Conservation (phyloP, 2,329 filamentous ascomycete genomes). For the Capronia americana region DNA sequence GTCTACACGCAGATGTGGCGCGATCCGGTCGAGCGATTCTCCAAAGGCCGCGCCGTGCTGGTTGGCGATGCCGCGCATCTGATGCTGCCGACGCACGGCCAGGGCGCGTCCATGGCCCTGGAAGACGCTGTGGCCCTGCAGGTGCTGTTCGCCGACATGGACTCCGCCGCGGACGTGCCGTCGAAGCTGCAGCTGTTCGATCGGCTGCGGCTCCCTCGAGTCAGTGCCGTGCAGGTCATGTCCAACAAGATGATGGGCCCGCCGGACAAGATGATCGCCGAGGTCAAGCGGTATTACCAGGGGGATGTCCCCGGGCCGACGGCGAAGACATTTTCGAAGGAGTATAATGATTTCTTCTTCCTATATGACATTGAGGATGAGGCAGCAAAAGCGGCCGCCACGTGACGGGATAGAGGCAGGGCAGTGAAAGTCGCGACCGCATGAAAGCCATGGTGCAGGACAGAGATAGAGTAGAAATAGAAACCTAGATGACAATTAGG, state of each 20-base stretch:
- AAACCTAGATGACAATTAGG: too few species aligned
- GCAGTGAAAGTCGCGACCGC: neutral
- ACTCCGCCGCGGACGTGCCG: slow-evolving; percentile 10
- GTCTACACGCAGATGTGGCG: slow-evolving; percentile 34
- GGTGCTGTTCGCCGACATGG: slow-evolving; percentile 37
- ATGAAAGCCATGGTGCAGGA: too few species aligned
- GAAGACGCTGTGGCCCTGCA: slow-evolving; percentile 44
- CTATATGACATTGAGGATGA: slow-evolving; percentile 30
- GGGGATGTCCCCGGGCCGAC: slow-evolving; percentile 27
- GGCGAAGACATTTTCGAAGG: slow-evolving; percentile 28
- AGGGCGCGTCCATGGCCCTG: slow-evolving; percentile 46
- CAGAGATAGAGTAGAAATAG: neutral
- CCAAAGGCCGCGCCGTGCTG: slow-evolving; percentile 61
- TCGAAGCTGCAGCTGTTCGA: slow-evolving; percentile 23
- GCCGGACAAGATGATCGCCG: slow-evolving; percentile 27
- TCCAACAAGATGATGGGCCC: slow-evolving; percentile 34
- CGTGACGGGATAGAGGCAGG: neutral
- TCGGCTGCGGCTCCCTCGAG: slow-evolving; percentile 28
- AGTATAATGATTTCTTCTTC: slow-evolving; percentile 35
- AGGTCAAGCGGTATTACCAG: slow-evolving; percentile 26
- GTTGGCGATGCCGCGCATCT: slow-evolving; percentile 71
- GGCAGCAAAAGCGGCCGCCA: slow-evolving; percentile 13
- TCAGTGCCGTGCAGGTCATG: slow-evolving; percentile 28
- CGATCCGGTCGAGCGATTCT: slow-evolving; percentile 49
- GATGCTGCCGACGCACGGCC: slow-evolving; percentile 65